These are phyloP conservation scores for Schizosaccharomyces japonicus DNA, from an alignment of 805 yeast species.

Conservation along the genomic window DNA sequence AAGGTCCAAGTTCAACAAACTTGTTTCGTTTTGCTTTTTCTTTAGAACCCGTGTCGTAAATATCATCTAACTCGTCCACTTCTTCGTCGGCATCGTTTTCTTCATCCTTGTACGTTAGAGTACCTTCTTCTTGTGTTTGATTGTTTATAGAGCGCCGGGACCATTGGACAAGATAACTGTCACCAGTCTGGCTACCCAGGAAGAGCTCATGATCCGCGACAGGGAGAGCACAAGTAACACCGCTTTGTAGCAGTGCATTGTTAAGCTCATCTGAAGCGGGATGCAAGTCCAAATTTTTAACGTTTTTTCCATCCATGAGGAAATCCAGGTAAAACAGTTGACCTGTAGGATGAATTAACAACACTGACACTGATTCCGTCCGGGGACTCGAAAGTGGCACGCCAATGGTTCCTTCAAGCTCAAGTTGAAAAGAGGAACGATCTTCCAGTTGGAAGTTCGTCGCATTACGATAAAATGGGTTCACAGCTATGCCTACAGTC, in stretches of 20 bases:
- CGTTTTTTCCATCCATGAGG: conserved; percentile 19
- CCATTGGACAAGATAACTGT: conserved; percentile 29
- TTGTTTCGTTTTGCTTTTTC: conserved; percentile 27
- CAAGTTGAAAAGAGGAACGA: conserved; percentile 27
- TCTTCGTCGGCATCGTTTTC: conserved; percentile 11
- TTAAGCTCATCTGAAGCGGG: neutral
- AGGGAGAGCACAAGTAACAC: conserved; percentile 6
- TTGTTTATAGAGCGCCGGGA: neutral
- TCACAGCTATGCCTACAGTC: conserved; percentile 36
- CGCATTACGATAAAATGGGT: conserved; percentile 24
- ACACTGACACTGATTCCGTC: conserved; percentile 9
- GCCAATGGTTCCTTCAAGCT: conserved; percentile 30
- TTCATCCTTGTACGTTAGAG: conserved; percentile 11
- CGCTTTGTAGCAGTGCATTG: conserved; percentile 6
- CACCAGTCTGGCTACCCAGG: conserved; percentile 36
- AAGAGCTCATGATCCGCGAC: conserved; percentile 21
- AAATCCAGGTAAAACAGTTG: conserved; percentile 20
- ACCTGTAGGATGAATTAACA: conserved; percentile 24
- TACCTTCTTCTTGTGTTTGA: conserved; percentile 6
- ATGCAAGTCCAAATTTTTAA: conserved; percentile 13
- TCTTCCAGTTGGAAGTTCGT: conserved; percentile 24
- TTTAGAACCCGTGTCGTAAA: conserved; percentile 14
- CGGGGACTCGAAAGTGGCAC: conserved; percentile 17
- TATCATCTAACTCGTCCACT: neutral
- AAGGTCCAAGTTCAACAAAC: conserved; percentile 8